These are phyloP conservation scores for Cystobasidium onofrii DNA, from an alignment of 768 basidiomycete species.

Conservation along the genomic window DNA sequence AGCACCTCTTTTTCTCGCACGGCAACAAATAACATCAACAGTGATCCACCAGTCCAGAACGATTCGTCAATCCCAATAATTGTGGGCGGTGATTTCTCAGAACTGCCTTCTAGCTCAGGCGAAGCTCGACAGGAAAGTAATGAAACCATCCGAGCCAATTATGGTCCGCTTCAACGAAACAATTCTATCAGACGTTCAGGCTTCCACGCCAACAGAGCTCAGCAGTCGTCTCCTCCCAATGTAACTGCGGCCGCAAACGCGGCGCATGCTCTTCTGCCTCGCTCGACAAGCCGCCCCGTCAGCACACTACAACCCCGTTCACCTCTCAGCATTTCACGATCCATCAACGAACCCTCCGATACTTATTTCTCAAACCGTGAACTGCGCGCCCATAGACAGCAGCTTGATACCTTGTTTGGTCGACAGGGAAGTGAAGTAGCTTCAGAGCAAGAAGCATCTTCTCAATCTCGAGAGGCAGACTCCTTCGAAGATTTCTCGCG, in stretches of 20 bases:
- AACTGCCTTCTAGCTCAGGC: background rate
- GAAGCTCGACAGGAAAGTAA: background rate
- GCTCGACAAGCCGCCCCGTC: background rate
- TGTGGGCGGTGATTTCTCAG: conserved; percentile 4
- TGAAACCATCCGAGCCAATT: background rate
- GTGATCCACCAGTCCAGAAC: background rate
- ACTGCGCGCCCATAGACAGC: background rate
- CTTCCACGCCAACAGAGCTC: background rate
- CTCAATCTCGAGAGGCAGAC: background rate
- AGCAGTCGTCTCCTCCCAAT: background rate
- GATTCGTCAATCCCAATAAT: background rate
- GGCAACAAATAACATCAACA: background rate
- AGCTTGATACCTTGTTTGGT: background rate
- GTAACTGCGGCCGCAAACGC: background rate
- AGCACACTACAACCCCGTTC: background rate
- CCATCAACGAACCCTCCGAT: conserved; percentile 1
- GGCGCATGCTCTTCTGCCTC: background rate
- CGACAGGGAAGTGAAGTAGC: background rate
- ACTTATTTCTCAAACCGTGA: background rate
- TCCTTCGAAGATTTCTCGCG: background rate
- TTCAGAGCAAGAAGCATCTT: background rate
- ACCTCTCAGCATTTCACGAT: background rate
- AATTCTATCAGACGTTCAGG: conserved; percentile 12
- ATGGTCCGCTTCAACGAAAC: conserved; percentile 1
- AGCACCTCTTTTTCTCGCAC: background rate